phyloP scores from a whole-genome alignment of 2,329 filamentous ascomycete species.

The Xylariaceae sp. region DNA sequence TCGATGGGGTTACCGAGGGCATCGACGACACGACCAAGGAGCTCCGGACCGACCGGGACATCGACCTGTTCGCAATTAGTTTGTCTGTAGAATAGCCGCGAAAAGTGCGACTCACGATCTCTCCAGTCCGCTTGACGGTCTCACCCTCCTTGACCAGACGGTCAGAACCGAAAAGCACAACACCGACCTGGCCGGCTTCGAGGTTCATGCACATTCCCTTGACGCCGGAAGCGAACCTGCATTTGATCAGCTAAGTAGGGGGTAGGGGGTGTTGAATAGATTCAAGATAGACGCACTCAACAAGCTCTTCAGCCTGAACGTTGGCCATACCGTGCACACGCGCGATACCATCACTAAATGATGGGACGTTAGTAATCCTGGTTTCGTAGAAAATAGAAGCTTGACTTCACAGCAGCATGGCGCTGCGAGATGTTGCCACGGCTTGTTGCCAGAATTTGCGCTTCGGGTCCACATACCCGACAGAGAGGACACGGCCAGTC shows the following conservation, averaged over 20 bases:
- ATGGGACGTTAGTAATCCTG: conserved; percentile 16
- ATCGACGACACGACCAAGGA: conserved; percentile 97
- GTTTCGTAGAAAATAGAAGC: too few relatives aligned
- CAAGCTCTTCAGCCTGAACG: conserved; percentile 99
- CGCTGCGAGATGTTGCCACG: too few relatives aligned
- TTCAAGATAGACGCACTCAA: conserved; percentile 71
- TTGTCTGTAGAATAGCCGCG: neutral
- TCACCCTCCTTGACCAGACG: conserved; percentile 99
- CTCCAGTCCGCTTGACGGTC: conserved; percentile 98
- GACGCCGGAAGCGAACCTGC: conserved; percentile 96
- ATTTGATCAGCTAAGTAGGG: conserved; percentile 14
- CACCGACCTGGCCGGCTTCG: conserved; percentile 99
- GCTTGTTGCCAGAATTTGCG: too few relatives aligned
- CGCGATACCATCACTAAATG: conserved; percentile 94
- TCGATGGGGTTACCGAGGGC: conserved; percentile 99
- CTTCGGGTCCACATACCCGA: conserved; percentile 68
- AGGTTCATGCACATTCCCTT: conserved; percentile 99
- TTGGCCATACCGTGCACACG: conserved; percentile 99
- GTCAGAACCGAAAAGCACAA: conserved; percentile 99
- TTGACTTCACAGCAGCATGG: too few relatives aligned
- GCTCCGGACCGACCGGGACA: conserved; percentile 83
- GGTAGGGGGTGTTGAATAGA: too few relatives aligned
- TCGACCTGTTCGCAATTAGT: conserved; percentile 60
- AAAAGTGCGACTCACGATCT: conserved; percentile 68
- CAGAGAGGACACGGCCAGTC: conserved; percentile 96